A percentile compares a stretch with the other conserved stretches of the same genome.
These are phyloP conservation scores for Tuber indicum DNA, from an alignment of 495 filamentous ascomycete genomes.

Conservation along the genomic window DNA sequence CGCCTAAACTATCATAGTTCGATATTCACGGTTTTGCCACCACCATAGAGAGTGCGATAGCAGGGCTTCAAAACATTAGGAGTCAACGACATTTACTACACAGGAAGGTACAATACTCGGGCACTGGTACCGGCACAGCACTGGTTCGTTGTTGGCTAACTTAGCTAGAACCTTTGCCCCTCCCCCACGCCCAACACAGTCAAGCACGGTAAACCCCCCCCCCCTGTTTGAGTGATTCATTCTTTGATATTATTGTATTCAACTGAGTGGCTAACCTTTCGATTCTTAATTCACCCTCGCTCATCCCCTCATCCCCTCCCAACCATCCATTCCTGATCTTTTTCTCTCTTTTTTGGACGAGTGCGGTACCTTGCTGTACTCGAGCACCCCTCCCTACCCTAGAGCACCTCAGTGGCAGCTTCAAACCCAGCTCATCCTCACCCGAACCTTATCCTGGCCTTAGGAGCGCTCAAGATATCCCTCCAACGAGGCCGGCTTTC, in stretches of 20 bases:
- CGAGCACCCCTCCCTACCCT: not conserved
- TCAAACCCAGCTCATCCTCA: not conserved
- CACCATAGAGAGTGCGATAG: not conserved
- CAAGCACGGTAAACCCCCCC: not conserved
- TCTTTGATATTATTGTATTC: not conserved
- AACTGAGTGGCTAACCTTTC: not conserved
- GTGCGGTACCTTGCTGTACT: not conserved
- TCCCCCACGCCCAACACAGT: not conserved
- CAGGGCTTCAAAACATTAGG: not conserved
- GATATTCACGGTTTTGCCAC: not conserved
- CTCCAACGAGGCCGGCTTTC: not conserved
- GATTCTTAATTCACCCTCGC: not conserved
- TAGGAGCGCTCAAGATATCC: not conserved
- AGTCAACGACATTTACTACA: not conserved
- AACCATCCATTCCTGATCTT: not conserved
- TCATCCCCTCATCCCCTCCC: not conserved
- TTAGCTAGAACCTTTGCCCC: not conserved
- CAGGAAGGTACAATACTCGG: not conserved
- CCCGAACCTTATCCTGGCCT: not conserved
- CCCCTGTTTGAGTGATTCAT: not conserved
- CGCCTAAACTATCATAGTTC: not conserved
- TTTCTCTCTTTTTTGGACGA: not conserved
- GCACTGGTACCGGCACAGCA: not conserved
- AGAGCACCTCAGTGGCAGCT: not conserved
- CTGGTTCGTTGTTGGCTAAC: not conserved